Evolutionary conservation across 2,329 filamentous ascomycete genomes (phyloP).

Genomic region (Aspergillus pseudoterreus): DNA sequence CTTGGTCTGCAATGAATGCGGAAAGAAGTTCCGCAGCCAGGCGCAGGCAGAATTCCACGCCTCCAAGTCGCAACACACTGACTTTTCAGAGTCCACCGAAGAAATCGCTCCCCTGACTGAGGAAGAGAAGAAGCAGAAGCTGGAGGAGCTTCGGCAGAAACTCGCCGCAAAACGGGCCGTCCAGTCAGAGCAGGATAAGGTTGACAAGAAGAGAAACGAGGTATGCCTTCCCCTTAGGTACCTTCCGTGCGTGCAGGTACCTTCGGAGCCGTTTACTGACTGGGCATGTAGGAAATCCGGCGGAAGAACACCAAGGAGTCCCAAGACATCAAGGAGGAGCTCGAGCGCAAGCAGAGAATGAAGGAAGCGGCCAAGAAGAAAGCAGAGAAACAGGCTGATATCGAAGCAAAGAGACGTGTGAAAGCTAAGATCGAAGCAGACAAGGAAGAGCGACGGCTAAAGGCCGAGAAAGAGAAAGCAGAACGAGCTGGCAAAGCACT

Average conservation of each 20-base stretch:
- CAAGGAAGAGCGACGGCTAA: slow-evolving; percentile 81
- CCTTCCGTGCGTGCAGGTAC: neutral
- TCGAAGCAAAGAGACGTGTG: slow-evolving; percentile 82
- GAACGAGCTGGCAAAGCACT: slow-evolving; percentile 70
- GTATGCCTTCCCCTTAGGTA: slow-evolving; percentile 37
- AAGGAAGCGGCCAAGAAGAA: slow-evolving; percentile 86
- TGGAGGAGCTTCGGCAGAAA: slow-evolving; percentile 70
- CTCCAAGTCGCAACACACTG: slow-evolving; percentile 81
- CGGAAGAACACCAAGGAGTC: slow-evolving; percentile 85
- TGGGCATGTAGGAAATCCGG: slow-evolving; percentile 56
- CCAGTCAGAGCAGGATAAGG: slow-evolving; percentile 69
- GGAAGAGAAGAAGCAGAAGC: slow-evolving; percentile 79
- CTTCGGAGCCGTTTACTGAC: slow-evolving; percentile 2
- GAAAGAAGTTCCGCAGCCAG: slow-evolving; percentile 80
- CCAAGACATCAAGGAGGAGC: slow-evolving; percentile 85
- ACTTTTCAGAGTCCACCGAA: slow-evolving; percentile 91
- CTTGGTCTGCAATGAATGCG: slow-evolving; percentile 90
- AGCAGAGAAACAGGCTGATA: slow-evolving; percentile 80
- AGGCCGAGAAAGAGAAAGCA: slow-evolving; percentile 81
- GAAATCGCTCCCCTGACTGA: slow-evolving; percentile 87
- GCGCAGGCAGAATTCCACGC: slow-evolving; percentile 87
- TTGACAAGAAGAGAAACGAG: slow-evolving; percentile 82
- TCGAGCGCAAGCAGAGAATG: slow-evolving; percentile 82
- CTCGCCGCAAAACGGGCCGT: slow-evolving; percentile 68
- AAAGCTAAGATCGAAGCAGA: slow-evolving; percentile 93